Evolutionary conservation across 352 stramenopile genomes (phyloP).

Genomic region (Phytopythium kandeliae): DNA sequence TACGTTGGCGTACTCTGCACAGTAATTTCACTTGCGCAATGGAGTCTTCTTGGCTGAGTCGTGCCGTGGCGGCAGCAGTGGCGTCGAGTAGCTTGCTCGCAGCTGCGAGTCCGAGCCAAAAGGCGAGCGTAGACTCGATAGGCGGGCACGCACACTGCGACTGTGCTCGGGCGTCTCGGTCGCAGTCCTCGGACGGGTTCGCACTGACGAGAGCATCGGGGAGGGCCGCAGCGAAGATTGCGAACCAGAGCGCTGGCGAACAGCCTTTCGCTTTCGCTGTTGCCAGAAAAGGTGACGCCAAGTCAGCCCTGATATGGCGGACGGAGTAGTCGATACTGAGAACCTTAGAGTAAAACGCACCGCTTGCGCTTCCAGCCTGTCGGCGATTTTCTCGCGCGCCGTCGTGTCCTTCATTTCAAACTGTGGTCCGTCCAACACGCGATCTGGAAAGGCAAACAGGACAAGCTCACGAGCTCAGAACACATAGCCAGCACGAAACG

Average conservation of each 20-base stretch:
- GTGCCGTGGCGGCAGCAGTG: slow-evolving; percentile 26
- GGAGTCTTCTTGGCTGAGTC: slow-evolving; percentile 13
- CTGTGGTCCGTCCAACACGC: slow-evolving; percentile 27
- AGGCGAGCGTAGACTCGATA: slow-evolving; percentile 48
- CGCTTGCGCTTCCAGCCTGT: slow-evolving; percentile 48
- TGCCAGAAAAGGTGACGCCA: not conserved
- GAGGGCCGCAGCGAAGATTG: slow-evolving; percentile 3
- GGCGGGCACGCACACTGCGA: slow-evolving; percentile 37
- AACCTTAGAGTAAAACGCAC: slow-evolving; percentile 25
- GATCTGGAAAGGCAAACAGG: slow-evolving; percentile 13
- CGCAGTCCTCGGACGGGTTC: slow-evolving; percentile 24
- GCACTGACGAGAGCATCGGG: slow-evolving; percentile 8
- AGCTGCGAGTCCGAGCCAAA: slow-evolving; percentile 63
- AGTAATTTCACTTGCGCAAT: slow-evolving; percentile 19
- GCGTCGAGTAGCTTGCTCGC: slow-evolving; percentile 73
- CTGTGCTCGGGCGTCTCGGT: slow-evolving; percentile 12
- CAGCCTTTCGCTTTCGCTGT: slow-evolving; percentile 5
- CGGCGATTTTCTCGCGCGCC: slow-evolving; percentile 53
- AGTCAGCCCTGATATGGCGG: no score
- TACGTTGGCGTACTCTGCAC: no score
- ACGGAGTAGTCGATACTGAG: no score
- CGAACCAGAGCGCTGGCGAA: not conserved
- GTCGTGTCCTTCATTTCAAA: slow-evolving; percentile 71
- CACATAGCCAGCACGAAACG: not conserved
- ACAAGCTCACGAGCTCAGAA: no score